phyloP scores from a whole-genome alignment of 2,329 filamentous ascomycete genomes.

The Pseudovirgaria hyperparasitica region DNA sequence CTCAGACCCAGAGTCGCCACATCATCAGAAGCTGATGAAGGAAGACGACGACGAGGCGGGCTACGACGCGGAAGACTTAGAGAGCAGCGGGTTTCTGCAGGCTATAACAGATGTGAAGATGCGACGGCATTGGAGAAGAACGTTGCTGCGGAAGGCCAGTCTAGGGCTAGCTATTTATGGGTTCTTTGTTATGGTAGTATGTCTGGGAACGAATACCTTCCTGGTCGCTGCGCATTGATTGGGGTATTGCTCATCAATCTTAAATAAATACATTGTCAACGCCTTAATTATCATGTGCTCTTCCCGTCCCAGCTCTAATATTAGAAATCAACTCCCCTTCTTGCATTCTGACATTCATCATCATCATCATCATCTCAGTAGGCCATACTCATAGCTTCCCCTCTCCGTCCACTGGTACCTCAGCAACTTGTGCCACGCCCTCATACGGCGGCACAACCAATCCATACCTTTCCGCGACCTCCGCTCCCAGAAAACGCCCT shows the following conservation, averaged over 20 bases:
- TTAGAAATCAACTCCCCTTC: too few relatives aligned
- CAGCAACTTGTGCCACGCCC: constrained; percentile 80
- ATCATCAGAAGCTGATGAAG: constrained; percentile 78
- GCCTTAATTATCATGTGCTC: too few relatives aligned
- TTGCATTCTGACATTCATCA: too few relatives aligned
- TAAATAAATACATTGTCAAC: too few relatives aligned
- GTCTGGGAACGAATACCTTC: constrained; percentile 73
- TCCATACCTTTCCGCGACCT: constrained; percentile 72
- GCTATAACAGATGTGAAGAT: constrained; percentile 31
- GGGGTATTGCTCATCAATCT: too few relatives aligned
- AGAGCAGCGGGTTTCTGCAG: constrained; percentile 12
- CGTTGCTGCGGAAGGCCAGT: constrained; percentile 55
- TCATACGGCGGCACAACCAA: constrained; percentile 73
- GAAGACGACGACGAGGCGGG: constrained; percentile 79
- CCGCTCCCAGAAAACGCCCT: constrained; percentile 68
- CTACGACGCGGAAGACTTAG: constrained; percentile 42
- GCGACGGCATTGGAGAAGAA: constrained; percentile 51
- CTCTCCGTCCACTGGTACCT: constrained; percentile 44
- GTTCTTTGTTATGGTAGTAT: constrained; percentile 76
- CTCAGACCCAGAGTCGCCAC: constrained; percentile 71
- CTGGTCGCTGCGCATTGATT: constrained; percentile 52
- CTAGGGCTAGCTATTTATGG: constrained; percentile 74
- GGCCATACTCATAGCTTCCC: too few relatives aligned
- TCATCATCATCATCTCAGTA: too few relatives aligned
- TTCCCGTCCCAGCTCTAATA: too few relatives aligned